phyloP scores from a whole-genome alignment of 179 eudicot species.

The Dionaea muscipula region DNA sequence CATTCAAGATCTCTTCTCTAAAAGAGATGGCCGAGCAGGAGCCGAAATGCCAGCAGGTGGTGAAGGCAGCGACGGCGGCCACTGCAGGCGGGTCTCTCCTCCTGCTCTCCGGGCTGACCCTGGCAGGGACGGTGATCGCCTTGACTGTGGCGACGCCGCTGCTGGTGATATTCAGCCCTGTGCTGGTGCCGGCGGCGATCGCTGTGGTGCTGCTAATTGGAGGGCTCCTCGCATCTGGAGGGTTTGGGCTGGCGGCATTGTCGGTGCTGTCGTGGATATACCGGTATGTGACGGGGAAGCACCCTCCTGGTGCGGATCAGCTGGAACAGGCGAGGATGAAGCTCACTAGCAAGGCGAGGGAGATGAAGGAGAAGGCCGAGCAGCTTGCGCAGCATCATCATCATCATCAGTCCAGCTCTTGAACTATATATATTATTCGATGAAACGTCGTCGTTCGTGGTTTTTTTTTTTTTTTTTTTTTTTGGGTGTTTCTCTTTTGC shows the following conservation, averaged over 20 bases:
- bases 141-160: conserved; percentile 32
- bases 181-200: conserved; percentile 38
- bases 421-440: too few relatives aligned
- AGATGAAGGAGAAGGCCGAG: conserved; percentile 37
- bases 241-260: conserved; percentile 36
- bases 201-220: conserved; percentile 15
- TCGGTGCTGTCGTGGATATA: conserved; percentile 40
- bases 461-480: too few relatives aligned
- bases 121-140: conserved; percentile 32
- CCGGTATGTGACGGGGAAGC: conserved; percentile 38
- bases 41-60: conserved; percentile 24
- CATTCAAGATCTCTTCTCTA: too few relatives aligned
- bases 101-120: conserved; percentile 30
- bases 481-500: too few relatives aligned
- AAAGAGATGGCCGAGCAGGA: conserved; percentile 21
- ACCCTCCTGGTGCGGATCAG: conserved; percentile 34
- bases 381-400: conserved; percentile 21
- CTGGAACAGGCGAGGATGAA: conserved; percentile 40
- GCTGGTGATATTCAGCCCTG: conserved; percentile 51
- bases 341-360: conserved; percentile 34
- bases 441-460: too few relatives aligned
- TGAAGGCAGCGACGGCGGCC: conserved; percentile 35
- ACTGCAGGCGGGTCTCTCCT: conserved; percentile 41
- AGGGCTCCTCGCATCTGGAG: conserved; percentile 40
- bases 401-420: background rate